Percentiles rank a stretch among this genome's conserved stretches.
Conservation (phyloP, 2,329 filamentous ascomycete species). For the Pestalotiopsis sp. region DNA sequence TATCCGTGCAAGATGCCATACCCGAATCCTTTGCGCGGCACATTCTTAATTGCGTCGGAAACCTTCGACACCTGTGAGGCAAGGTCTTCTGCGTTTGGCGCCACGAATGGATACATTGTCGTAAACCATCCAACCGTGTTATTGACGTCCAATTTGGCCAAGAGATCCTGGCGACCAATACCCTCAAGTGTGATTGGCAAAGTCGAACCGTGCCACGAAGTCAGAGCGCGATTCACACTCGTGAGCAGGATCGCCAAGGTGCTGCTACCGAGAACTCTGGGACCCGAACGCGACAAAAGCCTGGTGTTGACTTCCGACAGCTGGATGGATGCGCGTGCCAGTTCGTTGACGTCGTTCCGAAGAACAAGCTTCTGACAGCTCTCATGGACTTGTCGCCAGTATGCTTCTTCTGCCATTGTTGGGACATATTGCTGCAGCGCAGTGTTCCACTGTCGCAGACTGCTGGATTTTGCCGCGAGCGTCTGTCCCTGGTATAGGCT, state of each 20-base stretch:
- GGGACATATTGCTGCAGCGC: neutral
- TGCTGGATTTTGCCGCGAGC: neutral
- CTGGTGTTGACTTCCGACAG: neutral
- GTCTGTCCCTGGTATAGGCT: neutral
- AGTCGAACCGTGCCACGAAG: neutral
- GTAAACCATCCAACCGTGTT: constrained; percentile 2
- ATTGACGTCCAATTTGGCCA: neutral
- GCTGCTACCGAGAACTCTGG: neutral
- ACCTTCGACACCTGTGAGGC: neutral
- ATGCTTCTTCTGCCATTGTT: neutral
- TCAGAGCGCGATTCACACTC: neutral
- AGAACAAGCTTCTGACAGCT: neutral
- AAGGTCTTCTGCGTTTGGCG: neutral
- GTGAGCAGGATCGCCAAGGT: neutral
- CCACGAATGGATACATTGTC: neutral
- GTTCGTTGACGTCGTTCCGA: neutral
- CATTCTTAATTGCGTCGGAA: neutral
- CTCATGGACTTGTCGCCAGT: neutral
- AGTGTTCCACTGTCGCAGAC: neutral
- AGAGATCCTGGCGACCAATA: neutral
- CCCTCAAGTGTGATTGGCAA: neutral
- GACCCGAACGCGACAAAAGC: neutral
- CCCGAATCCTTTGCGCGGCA: neutral
- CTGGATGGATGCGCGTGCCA: neutral
- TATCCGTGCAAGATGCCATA: neutral